Conservation (phyloP, 2,329 filamentous ascomycete genomes). For the Hirsutella thompsonii region DNA sequence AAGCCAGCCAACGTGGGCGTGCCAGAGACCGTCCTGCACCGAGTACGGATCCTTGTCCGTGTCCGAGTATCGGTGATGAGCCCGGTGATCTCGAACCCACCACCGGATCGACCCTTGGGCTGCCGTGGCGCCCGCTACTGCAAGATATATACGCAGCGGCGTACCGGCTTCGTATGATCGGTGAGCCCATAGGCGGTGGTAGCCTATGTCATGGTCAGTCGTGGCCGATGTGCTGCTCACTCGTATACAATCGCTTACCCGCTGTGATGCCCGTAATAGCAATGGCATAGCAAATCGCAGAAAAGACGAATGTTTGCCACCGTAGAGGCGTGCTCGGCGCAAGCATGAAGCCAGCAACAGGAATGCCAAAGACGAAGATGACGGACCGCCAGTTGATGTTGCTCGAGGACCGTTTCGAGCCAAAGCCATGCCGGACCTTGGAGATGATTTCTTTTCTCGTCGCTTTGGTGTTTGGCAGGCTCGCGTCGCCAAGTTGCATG, state of each 20-base stretch:
- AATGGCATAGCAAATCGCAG: neutral
- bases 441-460: neutral
- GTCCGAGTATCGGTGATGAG: slow-evolving; percentile 84
- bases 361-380: neutral
- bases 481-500: neutral
- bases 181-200: slow-evolving; percentile 73
- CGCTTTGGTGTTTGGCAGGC: neutral
- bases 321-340: neutral
- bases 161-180: slow-evolving; percentile 66
- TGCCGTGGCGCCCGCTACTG: slow-evolving; percentile 67
- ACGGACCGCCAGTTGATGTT: neutral
- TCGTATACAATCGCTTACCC: neutral
- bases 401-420: neutral
- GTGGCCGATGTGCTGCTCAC: too few species aligned
- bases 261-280: neutral
- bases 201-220: slow-evolving; percentile 14
- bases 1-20: slow-evolving; percentile 78
- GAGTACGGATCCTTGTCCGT: slow-evolving; percentile 88
- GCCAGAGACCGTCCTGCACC: slow-evolving; percentile 75
- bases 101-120: slow-evolving; percentile 79
- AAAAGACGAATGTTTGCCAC: neutral
- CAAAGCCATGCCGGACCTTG: neutral
- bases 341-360: neutral
- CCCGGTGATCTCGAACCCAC: slow-evolving; percentile 79
- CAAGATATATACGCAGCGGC: slow-evolving; percentile 71